Base-by-base conservation (phyloP, 2,329 filamentous ascomycete genomes). In the Aspergillus tamarii region DNA sequence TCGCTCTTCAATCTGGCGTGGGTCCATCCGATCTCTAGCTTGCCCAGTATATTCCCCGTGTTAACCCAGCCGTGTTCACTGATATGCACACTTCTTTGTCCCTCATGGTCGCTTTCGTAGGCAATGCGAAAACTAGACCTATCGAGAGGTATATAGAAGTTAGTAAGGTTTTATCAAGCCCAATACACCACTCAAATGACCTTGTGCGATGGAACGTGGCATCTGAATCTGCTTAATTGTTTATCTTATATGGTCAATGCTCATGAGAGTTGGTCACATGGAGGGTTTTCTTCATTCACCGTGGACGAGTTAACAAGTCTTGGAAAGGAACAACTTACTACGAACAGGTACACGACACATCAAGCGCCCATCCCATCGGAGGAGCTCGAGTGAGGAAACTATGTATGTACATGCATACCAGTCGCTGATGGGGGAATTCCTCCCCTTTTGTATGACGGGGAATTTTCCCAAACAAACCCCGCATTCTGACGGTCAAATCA, bases 211-310 rank as follows among this genome's bases (percentile, higher is more conserved):
- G 50, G n/a, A 43, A 28, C 14, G 23, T 59, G 14, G 57, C 57
- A 59, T 59, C 46, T 59, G 57, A 59, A 50, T 53, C 57, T 59
- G 57, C 57, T 59, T 59, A 59, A 59, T 59, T 59, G 57, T 53
- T 28, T 12, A 16, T 21, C 41, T 59, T 59, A 50, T 53, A 59
- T 43, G 34, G 36, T 54, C 32, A 52, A 50, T 50, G 57, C 34
- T 59, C 57, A 59, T 53, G 57, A 46, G 26, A 21, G 26, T 39
- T 36, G 30, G 32, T 59, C 57, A 59, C 46, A 53, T 41, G 50
- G 46, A 43, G 34, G 21, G 14, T 36, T 59, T 41, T 59, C 57
- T 59, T 59, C 57, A 59, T 59, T 26, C 30, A 45, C 57, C 28
- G n/a, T 7, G 26, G n/a, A 30, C 9, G 4, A 36, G 28, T 36